A percentile compares a stretch with the other conserved stretches of the same genome.
phyloP scores from a whole-genome alignment of 306 rosid genomes.

The Lablab purpureus region DNA sequence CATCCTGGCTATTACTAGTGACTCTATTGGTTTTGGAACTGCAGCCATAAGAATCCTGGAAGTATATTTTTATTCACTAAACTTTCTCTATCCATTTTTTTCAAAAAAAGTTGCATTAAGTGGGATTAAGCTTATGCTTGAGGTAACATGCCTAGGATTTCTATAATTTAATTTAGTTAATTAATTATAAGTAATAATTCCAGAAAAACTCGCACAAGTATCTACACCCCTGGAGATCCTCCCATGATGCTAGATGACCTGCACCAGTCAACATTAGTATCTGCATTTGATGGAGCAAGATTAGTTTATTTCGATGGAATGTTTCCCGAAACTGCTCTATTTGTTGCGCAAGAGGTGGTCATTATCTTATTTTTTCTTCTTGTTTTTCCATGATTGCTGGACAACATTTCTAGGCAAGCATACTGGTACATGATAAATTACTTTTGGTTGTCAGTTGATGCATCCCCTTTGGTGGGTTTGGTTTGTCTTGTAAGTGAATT shows the following conservation, averaged over 20 bases:
- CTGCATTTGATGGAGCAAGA: conserved; percentile 81
- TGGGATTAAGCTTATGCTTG: background rate
- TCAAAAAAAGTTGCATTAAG: background rate
- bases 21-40: conserved; percentile 24
- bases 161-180: conserved; percentile 39
- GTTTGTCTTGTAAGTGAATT: conserved; percentile 17
- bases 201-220: conserved; percentile 91
- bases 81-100: background rate
- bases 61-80: conserved; percentile 2
- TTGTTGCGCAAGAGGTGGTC: conserved; percentile 86
- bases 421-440: conserved; percentile 38
- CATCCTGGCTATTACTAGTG: background rate
- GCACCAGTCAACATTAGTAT: conserved; percentile 60
- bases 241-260: conserved; percentile 75
- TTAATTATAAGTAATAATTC: conserved; percentile 41
- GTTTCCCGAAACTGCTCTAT: conserved; percentile 70
- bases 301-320: conserved; percentile 76
- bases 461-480: conserved; percentile 27
- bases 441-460: background rate
- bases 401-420: conserved; percentile 26
- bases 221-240: conserved; percentile 89
- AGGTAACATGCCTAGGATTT: conserved; percentile 24
- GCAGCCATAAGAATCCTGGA: conserved; percentile 22
- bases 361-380: conserved; percentile 36
- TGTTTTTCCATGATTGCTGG: background rate